phyloP scores from a whole-genome alignment of 2,329 filamentous ascomycete species.

The Diplodia scrobiculata region DNA sequence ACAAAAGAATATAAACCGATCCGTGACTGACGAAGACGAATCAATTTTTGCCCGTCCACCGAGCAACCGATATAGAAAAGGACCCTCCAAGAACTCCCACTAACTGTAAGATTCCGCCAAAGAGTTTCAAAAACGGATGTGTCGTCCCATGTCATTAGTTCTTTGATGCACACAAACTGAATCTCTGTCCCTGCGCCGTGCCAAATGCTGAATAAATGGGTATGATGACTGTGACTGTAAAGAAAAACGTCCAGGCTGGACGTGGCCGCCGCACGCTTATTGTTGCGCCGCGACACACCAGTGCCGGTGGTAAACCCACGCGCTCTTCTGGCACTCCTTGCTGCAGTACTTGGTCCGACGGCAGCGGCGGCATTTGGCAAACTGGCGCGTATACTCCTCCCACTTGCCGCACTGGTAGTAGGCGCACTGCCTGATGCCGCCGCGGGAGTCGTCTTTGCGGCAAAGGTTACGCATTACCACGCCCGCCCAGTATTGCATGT shows the following conservation, averaged over 20 bases:
- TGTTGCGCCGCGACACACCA: conserved; percentile 82
- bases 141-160: conserved; percentile 31
- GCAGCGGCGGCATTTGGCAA: conserved; percentile 95
- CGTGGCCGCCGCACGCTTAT: conserved; percentile 25
- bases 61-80: conserved; percentile 19
- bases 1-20: conserved; percentile 23
- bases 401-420: conserved; percentile 98
- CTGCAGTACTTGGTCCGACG: conserved; percentile 98
- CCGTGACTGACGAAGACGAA: conserved; percentile 21
- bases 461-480: conserved; percentile 99
- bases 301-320: conserved; percentile 96
- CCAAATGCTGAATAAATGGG: conserved; percentile 46
- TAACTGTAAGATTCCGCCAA: conserved; percentile 28
- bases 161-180: conserved; percentile 31
- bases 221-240: conserved; percentile 29
- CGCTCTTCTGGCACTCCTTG: conserved; percentile 99
- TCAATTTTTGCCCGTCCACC: conserved; percentile 25
- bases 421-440: conserved; percentile 93
- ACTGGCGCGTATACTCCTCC: conserved; percentile 95
- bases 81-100: conserved; percentile 27
- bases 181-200: conserved; percentile 42
- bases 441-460: conserved; percentile 92
- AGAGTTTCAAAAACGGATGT: conserved; percentile 28
- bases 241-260: conserved; percentile 23
- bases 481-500: conserved; percentile 99